phyloP scores from a whole-genome alignment of 441 rosid genomes.

The Isatis lusitanica region DNA sequence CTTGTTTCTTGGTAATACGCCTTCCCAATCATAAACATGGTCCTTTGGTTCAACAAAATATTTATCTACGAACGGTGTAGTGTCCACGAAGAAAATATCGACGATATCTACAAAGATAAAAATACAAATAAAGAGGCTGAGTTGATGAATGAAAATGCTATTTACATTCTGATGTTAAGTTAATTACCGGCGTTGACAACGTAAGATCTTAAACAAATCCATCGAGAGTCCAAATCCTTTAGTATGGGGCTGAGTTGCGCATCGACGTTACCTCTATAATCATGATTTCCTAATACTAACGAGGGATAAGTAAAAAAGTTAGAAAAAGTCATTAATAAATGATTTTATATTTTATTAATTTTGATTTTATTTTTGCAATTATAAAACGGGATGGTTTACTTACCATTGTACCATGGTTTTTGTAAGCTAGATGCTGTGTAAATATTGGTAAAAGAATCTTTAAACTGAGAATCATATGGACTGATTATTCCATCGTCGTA shows the following conservation, averaged over 20 bases:
- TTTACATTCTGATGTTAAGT: not conserved
- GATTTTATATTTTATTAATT: not conserved
- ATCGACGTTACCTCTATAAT: slow-evolving; percentile 73
- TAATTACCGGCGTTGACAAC: slow-evolving; percentile 58
- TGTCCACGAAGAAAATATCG: slow-evolving; percentile 75
- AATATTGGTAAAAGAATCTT: slow-evolving; percentile 55
- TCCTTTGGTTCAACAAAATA: slow-evolving; percentile 59
- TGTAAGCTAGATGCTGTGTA: slow-evolving; percentile 65
- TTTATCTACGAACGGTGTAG: slow-evolving; percentile 70
- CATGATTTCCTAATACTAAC: slow-evolving; percentile 86
- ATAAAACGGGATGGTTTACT: not conserved
- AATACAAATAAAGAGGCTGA: too few relatives aligned
- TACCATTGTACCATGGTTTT: slow-evolving; percentile 74
- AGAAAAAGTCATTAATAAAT: not conserved
- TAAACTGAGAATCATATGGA: slow-evolving; percentile 54
- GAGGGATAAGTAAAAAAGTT: not conserved
- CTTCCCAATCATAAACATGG: slow-evolving; percentile 73
- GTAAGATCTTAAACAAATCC: slow-evolving; percentile 78
- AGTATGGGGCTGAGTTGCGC: slow-evolving; percentile 71
- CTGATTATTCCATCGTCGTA: slow-evolving; percentile 63
- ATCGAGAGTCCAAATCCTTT: slow-evolving; percentile 48
- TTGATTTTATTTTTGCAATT: not conserved
- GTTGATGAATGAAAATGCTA: not conserved
- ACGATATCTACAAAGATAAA: slow-evolving; percentile 56
- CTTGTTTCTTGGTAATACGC: slow-evolving; percentile 50